Conservation (phyloP, 371 early-diverging fungal genomes). For the Parasitella parasitica region DNA sequence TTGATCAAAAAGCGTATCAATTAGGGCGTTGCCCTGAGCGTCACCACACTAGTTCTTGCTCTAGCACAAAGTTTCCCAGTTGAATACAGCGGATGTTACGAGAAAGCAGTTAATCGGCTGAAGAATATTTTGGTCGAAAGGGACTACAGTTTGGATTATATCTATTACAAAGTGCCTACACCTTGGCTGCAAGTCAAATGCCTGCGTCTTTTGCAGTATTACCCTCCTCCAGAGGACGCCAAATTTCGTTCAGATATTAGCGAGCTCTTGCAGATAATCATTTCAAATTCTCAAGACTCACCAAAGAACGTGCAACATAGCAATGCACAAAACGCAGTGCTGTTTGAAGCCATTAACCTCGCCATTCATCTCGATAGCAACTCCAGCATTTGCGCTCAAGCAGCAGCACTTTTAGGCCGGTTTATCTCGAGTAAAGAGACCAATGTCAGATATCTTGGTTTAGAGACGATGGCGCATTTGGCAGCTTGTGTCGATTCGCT, state of each 20-base stretch:
- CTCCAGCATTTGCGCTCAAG: conserved; percentile 82
- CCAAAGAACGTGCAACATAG: conserved; percentile 96
- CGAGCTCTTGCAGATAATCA: conserved; percentile 75
- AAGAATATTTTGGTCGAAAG: conserved; percentile 86
- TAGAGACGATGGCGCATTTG: conserved; percentile 97
- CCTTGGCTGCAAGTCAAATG: conserved; percentile 98
- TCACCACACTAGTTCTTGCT: conserved; percentile 81
- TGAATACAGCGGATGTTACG: conserved; percentile 71
- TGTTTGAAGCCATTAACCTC: conserved; percentile 95
- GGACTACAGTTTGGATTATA: conserved; percentile 82
- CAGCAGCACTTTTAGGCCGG: conserved; percentile 78
- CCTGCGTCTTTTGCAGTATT: conserved; percentile 91
- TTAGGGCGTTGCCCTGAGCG: conserved; percentile 86
- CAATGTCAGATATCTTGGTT: conserved; percentile 90
- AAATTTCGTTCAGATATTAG: conserved; percentile 65
- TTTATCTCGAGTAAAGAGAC: conserved; percentile 94
- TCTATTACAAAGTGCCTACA: conserved; percentile 95
- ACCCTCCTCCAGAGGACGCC: conserved; percentile 78
- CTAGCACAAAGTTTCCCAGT: conserved; percentile 89
- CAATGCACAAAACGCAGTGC: conserved; percentile 94
- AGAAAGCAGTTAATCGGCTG: conserved; percentile 76
- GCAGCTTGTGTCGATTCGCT: conserved; percentile 87
- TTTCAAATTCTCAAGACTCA: conserved; percentile 81
- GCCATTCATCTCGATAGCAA: conserved; percentile 91
- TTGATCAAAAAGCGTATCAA: background rate